A percentile compares a stretch with the other conserved stretches of the same genome.
Evolutionary conservation across 2,329 filamentous ascomycete species (phyloP).

Genomic region (Aureobasidium namibiae): DNA sequence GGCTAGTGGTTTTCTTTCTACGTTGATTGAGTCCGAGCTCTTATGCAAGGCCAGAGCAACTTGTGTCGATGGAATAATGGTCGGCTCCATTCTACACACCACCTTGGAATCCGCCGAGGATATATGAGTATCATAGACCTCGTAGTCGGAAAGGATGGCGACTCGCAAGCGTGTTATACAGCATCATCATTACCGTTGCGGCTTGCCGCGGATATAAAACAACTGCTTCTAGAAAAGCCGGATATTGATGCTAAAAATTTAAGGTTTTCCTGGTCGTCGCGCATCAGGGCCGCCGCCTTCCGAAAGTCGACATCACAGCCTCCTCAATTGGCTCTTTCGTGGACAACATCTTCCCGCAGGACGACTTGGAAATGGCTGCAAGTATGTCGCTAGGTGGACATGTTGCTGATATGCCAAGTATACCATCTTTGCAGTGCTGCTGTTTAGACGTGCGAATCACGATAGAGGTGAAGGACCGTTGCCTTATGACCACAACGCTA

Average conservation of each 20-base stretch:
- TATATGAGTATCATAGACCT: neutral
- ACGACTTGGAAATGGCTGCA: neutral
- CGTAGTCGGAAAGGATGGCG: neutral
- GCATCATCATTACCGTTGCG: neutral
- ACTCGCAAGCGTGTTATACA: neutral
- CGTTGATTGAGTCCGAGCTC: too few relatives aligned
- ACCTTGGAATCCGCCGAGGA: neutral
- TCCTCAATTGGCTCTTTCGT: neutral
- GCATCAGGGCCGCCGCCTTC: conserved; percentile 1
- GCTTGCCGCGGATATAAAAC: neutral
- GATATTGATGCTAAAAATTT: neutral
- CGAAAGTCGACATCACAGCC: neutral
- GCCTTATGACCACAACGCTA: neutral
- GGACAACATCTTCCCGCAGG: neutral
- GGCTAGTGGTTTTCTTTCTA: too few relatives aligned
- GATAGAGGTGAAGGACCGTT: neutral
- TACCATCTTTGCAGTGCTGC: neutral
- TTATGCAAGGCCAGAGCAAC: too few relatives aligned
- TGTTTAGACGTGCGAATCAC: too few relatives aligned
- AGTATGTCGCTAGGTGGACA: neutral
- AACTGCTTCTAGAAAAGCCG: neutral
- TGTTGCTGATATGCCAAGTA: too few relatives aligned
- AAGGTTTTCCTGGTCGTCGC: neutral
- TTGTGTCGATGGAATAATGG: too few relatives aligned
- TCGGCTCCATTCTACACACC: too few relatives aligned